A percentile compares a stretch with the other conserved stretches of the same genome.
Conservation (phyloP, 257 asterid species). For the Craterostigma plantagineum region DNA sequence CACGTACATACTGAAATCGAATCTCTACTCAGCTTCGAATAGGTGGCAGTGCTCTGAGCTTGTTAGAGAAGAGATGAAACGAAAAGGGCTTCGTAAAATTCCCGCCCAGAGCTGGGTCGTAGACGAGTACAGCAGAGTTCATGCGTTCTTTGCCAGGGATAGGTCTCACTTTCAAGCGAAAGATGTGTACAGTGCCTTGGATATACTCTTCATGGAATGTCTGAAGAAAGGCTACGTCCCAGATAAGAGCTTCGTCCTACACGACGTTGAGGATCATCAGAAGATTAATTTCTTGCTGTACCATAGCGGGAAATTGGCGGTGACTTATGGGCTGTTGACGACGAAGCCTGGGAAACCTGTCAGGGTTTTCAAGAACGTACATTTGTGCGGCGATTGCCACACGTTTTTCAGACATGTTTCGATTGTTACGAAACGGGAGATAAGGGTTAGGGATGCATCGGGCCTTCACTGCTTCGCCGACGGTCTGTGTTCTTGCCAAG, state of each 20-base stretch:
- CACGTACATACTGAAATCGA: constrained; percentile 56
- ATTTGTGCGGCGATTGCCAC: constrained; percentile 92
- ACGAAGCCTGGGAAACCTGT: constrained; percentile 33
- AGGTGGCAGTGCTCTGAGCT: constrained; percentile 83
- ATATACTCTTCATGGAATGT: constrained; percentile 52
- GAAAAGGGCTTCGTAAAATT: constrained; percentile 35
- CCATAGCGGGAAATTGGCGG: constrained; percentile 71
- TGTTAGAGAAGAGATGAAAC: constrained; percentile 65
- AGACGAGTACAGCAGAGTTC: constrained; percentile 22
- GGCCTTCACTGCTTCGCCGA: constrained; percentile 63
- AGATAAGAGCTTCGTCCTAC: constrained; percentile 76
- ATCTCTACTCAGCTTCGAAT: constrained; percentile 74
- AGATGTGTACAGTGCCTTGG: constrained; percentile 54
- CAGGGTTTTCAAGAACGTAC: constrained; percentile 49
- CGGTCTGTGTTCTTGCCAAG: constrained; percentile 66
- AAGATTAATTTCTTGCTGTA: constrained; percentile 59
- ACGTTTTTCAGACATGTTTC: constrained; percentile 51
- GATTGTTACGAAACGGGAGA: constrained; percentile 54
- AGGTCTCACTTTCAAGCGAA: constrained; percentile 43
- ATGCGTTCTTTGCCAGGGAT: constrained; percentile 62
- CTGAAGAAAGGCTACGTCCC: constrained; percentile 57
- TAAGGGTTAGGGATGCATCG: constrained; percentile 63
- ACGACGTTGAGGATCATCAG: constrained; percentile 87
- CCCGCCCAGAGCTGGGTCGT: constrained; percentile 74
- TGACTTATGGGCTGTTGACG: constrained; percentile 38